Evolutionary conservation across 2,329 filamentous ascomycete genomes (phyloP).

Genomic region (Aspergillus spinulosporus): DNA sequence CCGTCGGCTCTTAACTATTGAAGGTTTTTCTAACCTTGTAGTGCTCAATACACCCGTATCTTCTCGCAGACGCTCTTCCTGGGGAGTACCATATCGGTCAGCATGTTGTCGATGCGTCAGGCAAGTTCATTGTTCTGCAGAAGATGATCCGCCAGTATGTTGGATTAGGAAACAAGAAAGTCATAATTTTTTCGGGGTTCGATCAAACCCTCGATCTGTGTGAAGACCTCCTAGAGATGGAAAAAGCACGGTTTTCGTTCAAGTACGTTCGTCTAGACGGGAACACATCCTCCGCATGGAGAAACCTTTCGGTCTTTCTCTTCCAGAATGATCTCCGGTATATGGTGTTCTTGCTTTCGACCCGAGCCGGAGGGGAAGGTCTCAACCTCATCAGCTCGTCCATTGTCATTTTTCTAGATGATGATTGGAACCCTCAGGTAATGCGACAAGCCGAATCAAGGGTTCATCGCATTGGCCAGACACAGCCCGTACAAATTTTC

Average conservation of each 20-base stretch:
- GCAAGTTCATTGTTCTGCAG: constrained; percentile 58
- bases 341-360: constrained; percentile 58
- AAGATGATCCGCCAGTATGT: constrained; percentile 40
- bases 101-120: constrained; percentile 53
- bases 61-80: constrained; percentile 49
- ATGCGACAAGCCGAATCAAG: constrained; percentile 57
- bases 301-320: constrained; percentile 55
- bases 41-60: constrained; percentile 57
- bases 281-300: constrained; percentile 47
- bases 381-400: constrained; percentile 57
- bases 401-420: constrained; percentile 59
- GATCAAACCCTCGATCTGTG: constrained; percentile 53
- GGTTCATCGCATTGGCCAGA: constrained; percentile 58
- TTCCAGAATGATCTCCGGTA: constrained; percentile 54
- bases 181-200: constrained; percentile 60
- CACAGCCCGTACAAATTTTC: constrained; percentile 55
- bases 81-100: constrained; percentile 45
- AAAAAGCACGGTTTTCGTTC: constrained; percentile 47
- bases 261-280: constrained; percentile 55
- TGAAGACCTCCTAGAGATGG: constrained; percentile 52
- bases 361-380: constrained; percentile 56
- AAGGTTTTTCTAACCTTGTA: constrained; percentile 8
- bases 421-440: constrained; percentile 58
- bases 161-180: constrained; percentile 38
- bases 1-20: neutral